Evolutionary conservation across 306 rosid species (phyloP).

Genomic region (Prunus dulcis): DNA sequence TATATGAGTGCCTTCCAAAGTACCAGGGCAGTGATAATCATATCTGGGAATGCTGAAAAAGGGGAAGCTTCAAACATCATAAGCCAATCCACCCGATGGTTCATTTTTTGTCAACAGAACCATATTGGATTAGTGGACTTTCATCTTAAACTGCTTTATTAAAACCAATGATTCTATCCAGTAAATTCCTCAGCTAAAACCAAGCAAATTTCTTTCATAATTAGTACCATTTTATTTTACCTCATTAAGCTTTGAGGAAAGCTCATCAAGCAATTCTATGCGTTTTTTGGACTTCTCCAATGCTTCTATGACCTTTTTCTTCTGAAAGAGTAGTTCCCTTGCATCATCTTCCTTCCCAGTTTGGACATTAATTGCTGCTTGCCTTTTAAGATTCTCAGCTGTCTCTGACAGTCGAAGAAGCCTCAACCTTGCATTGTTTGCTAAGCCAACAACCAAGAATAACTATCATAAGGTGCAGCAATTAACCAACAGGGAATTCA

Average conservation of each 20-base stretch:
- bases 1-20: neutral
- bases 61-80: neutral
- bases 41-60: neutral
- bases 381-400: constrained; percentile 84
- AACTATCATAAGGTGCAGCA: neutral
- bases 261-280: constrained; percentile 75
- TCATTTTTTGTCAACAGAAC: neutral
- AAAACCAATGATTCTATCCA: neutral
- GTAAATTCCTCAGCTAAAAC: neutral
- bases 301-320: constrained; percentile 86
- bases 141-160: neutral
- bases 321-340: constrained; percentile 76
- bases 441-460: constrained; percentile 39
- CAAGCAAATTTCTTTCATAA: neutral
- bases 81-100: neutral
- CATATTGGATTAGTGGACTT: neutral
- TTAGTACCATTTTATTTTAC: constrained; percentile 33
- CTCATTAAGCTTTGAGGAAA: constrained; percentile 71
- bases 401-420: constrained; percentile 84
- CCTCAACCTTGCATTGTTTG: constrained; percentile 78
- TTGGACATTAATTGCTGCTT: constrained; percentile 67
- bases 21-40: neutral
- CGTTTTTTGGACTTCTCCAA: constrained; percentile 78
- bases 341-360: constrained; percentile 76
- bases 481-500: neutral